phyloP scores from a whole-genome alignment of 2,329 filamentous ascomycete species.

The Capronia coronata region DNA sequence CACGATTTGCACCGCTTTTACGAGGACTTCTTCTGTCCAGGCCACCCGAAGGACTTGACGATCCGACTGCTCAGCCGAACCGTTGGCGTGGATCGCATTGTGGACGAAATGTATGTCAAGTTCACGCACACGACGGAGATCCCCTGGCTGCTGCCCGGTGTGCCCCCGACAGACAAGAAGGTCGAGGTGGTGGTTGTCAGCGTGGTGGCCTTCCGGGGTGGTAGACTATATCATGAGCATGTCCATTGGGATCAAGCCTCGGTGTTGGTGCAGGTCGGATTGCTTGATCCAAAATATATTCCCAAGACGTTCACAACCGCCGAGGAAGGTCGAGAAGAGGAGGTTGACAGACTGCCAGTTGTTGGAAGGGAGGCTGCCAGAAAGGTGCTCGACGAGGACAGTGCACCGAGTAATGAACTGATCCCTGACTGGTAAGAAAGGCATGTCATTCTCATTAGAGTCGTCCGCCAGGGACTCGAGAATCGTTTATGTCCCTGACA shows the following conservation, averaged over 20 bases:
- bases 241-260: constrained; percentile 59
- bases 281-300: constrained; percentile 52
- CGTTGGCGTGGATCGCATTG: constrained; percentile 52
- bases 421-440: constrained; percentile 28
- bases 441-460: too few relatives aligned
- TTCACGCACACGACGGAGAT: constrained; percentile 53
- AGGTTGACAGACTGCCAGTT: constrained; percentile 37
- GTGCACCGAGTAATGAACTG: constrained; percentile 32
- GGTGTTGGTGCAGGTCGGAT: constrained; percentile 53
- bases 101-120: constrained; percentile 53
- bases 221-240: constrained; percentile 51
- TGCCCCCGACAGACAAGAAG: constrained; percentile 50
- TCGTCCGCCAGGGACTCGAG: too few relatives aligned
- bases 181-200: constrained; percentile 54
- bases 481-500: too few relatives aligned
- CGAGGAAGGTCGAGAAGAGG: constrained; percentile 27
- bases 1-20: constrained; percentile 48
- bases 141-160: constrained; percentile 54
- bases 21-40: constrained; percentile 49
- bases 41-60: constrained; percentile 46
- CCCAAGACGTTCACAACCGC: constrained; percentile 41
- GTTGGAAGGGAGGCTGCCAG: constrained; percentile 37
- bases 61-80: constrained; percentile 54
- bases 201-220: constrained; percentile 50
- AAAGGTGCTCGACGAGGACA: constrained; percentile 38